Evolutionary conservation across 208 protist species (phyloP).

Genomic region (Phytomonas sp.): DNA sequence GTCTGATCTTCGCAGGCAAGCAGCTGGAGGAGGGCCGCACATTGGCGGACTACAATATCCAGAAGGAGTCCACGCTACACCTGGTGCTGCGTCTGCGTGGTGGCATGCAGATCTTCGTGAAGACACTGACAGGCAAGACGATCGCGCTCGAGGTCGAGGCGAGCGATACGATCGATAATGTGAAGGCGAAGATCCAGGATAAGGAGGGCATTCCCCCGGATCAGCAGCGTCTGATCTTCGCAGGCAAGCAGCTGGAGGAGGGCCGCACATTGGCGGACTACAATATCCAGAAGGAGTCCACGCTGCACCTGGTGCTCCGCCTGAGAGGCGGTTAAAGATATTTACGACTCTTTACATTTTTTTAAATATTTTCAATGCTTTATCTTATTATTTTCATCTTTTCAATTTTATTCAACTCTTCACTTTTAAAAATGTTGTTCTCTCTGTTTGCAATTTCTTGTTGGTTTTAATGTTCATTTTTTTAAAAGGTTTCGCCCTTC

Average conservation of each 20-base stretch:
- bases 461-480: background rate
- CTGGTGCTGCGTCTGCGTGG: slow-evolving; percentile 95
- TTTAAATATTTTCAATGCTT: background rate
- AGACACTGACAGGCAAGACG: slow-evolving; percentile 97
- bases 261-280: slow-evolving; percentile 97
- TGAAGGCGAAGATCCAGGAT: slow-evolving; percentile 99
- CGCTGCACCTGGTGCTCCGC: slow-evolving; percentile 98
- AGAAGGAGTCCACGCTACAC: slow-evolving; percentile 99
- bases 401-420: slow-evolving; percentile 1
- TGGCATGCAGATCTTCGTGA: slow-evolving; percentile 96
- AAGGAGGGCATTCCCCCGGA: slow-evolving; percentile 96
- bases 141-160: slow-evolving; percentile 96
- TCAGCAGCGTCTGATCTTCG: slow-evolving; percentile 92
- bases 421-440: no score
- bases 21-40: slow-evolving; percentile 98
- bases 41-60: slow-evolving; percentile 98
- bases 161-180: slow-evolving; percentile 95
- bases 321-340: slow-evolving; percentile 55
- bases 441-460: slow-evolving; percentile 5
- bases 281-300: slow-evolving; percentile 99
- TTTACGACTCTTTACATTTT: background rate
- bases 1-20: slow-evolving; percentile 94
- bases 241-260: slow-evolving; percentile 98
- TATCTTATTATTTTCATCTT: slow-evolving; percentile 3
- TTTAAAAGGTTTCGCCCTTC: background rate